These are phyloP conservation scores for Skeletonema costatum DNA, from an alignment of 108 stramenopile species.

Conservation along the genomic window DNA sequence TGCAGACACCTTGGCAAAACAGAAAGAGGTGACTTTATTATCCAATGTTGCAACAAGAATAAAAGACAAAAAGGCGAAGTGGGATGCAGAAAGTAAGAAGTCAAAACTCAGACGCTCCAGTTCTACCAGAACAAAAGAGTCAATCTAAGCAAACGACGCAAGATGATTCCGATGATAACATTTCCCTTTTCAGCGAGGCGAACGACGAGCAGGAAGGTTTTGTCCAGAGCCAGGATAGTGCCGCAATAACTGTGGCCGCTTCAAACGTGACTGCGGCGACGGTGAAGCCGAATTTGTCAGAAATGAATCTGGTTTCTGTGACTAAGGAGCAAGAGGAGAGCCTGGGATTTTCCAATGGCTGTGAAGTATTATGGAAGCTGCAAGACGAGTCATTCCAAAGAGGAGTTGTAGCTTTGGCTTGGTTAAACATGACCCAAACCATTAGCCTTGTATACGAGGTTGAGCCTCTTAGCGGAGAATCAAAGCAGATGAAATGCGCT, in stretches of 20 bases:
- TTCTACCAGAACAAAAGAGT: background rate
- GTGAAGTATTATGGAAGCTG: conserved; percentile 14
- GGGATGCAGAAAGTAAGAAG: background rate
- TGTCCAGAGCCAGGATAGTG: background rate
- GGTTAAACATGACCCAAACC: background rate
- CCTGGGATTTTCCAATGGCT: conserved; percentile 6
- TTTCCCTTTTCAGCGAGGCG: conserved; percentile 7
- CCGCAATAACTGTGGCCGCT: background rate
- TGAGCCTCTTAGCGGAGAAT: background rate
- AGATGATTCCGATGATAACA: conserved; percentile 7
- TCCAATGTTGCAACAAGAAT: background rate
- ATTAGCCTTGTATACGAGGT: background rate
- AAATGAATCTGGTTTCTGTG: background rate
- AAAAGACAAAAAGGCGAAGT: background rate
- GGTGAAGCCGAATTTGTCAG: background rate
- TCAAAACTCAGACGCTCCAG: background rate
- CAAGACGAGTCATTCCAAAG: conserved; percentile 1
- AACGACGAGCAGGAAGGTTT: background rate
- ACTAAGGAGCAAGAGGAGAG: background rate
- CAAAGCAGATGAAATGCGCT: background rate
- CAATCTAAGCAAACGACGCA: background rate
- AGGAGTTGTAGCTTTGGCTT: background rate
- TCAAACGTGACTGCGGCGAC: background rate
- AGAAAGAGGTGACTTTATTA: background rate
- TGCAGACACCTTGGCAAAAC: background rate